Evolutionary conservation across 768 basidiomycete genomes (phyloP), one percentile per base, ranked within the genome.

Genomic region (Suillus bovinus): DNA sequence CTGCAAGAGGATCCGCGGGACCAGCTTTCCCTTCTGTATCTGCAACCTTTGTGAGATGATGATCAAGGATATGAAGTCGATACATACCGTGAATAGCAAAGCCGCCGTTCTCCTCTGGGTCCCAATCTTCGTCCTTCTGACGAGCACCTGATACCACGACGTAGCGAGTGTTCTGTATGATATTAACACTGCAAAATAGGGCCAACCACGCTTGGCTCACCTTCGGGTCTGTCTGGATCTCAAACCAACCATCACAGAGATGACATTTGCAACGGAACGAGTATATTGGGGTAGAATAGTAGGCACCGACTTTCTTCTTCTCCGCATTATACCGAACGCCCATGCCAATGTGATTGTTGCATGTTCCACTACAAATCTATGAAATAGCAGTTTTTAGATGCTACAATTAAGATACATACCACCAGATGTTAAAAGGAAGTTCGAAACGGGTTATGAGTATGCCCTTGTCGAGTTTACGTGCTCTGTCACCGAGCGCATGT

Each of bases 311-410:
- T 76, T 96, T 98, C 80, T 91, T 91, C 85, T 99, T 99, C 76
- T 99, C 96, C 0, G 97, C 97, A 67, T 99, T 99, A 81, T 98
- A 99, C n/a, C 97, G 91, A 2, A 99, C 97, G 27, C 97, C 97
- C 86, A 97, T 97, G 13, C 97, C 97, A 57, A 99, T 93, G 78
- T 99, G 97, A 68, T 91, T 90, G 74, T 96, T 89, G 78, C 96
- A 99, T 77, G 90, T 90, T 38, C 88, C 93, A 70, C 96, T 98
- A 76, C 41, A 61, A 24, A 20, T 27, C 6, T 16, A 22, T 41
- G 41, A 55, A 17, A 55, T 53, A 63, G 56, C 52, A 54, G 53
- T 59, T 44, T 39, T 14, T 31, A 57, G 44, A 53, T 31, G 38
- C 31, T 7, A 44, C 34, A 14, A 27, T 17, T 27, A 29, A 20